Evolutionary conservation across 1,139 yeast species (phyloP).

Genomic region (Blastobotrys buckinghamii): DNA sequence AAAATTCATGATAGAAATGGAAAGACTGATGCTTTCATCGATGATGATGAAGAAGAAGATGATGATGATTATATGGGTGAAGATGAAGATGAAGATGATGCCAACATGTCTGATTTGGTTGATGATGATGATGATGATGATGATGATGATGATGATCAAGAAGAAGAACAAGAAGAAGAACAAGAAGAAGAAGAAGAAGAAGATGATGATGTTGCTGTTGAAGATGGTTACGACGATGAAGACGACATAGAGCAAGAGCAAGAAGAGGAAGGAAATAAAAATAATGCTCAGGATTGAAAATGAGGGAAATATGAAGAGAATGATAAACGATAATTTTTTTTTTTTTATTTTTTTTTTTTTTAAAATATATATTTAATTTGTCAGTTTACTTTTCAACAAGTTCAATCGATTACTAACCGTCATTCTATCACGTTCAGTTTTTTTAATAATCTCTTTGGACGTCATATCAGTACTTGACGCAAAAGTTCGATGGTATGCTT

Average conservation of each 20-base stretch:
- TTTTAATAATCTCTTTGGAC: neutral
- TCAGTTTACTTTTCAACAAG: neutral
- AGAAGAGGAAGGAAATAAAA: neutral
- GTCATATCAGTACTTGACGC: neutral
- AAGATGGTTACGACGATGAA: slow-evolving; percentile 26
- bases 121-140: slow-evolving; percentile 17
- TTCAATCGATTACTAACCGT: neutral
- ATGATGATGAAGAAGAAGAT: slow-evolving; percentile 4
- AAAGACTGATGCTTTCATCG: slow-evolving; percentile 8
- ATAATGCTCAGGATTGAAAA: neutral
- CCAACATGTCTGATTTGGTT: neutral
- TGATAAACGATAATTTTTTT: neutral
- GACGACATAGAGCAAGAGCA: slow-evolving; percentile 8
- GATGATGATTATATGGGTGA: slow-evolving; percentile 2
- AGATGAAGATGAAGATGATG: neutral
- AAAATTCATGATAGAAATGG: slow-evolving; percentile 16
- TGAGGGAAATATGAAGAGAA: slow-evolving; percentile 1
- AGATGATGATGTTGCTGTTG: slow-evolving; percentile 19
- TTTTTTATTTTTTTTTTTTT: neutral
- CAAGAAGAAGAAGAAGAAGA: slow-evolving; percentile 29
- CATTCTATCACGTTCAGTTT: neutral
- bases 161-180: slow-evolving; percentile 26
- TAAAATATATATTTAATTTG: neutral
- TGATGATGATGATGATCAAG: slow-evolving; percentile 15
- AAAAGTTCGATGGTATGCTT: slow-evolving; percentile 1